Base-by-base conservation (phyloP, 345 rosid genomes). In the Murraya paniculata region DNA sequence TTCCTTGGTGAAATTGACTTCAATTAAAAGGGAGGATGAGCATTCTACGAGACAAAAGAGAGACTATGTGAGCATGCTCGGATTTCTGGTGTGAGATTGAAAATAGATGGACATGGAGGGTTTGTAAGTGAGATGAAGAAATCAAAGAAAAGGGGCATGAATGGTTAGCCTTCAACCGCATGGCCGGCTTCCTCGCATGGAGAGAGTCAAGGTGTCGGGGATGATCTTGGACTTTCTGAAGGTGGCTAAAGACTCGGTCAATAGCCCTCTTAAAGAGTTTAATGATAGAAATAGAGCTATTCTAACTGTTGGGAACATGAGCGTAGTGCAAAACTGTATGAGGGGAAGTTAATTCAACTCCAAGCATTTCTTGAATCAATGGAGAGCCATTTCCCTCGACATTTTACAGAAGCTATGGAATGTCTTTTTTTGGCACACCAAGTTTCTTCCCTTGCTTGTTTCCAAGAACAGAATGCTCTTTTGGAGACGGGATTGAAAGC, bases 111-210 rank as follows among this genome's bases (percentile, higher is more conserved):
- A 62, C 53, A 72, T 81, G 72, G 83, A 77, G 55, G 74, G 62
- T 11, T 71, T 84, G 79, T 57, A 39, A 78, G 9, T 24, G 79
- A 87, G 72, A 57, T 72, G 69, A 80, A 72, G 68, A 59, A 66
- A 62, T 77, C 36, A 14, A 48, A 60, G 66, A 56, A 66, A 18
- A 56, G 71, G 6, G 39, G 57, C 1, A 38, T 11, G 86, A 84
- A 73, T 89, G 77, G 78, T 25, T 87, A 45, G 83, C 83, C 31
- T 87, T 89, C 76, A 89, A 85, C 67, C 82, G 84, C 81, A 82
- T 78, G 86, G 81, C 55, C 2, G 84, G 79, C 83, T 87, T 21
- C 88, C 89, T 48, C 88, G 81, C 69, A 81, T 80, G 85, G 84
- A 79, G 3, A 80, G 50, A 80, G 39, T 71, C n/a, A 85, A 66